Base-by-base conservation (phyloP, 2,329 filamentous ascomycete genomes). In the Hortaea werneckii region DNA sequence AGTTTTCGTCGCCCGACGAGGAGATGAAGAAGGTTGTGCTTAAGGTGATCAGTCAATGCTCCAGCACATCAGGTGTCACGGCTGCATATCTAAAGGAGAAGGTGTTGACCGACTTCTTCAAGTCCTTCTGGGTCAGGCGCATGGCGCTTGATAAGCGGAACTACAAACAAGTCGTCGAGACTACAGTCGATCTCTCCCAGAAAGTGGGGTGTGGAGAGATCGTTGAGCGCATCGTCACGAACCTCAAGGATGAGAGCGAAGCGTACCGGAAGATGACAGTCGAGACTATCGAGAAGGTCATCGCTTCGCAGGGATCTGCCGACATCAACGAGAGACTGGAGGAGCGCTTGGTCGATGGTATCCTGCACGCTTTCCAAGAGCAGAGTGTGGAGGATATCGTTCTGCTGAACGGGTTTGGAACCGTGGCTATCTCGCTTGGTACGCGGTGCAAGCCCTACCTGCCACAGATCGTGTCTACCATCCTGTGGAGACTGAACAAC, bases 21-120 rank as follows among this genome's bases (percentile, higher is more conserved):
- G 92, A 98, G 67, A 98, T 98, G 92, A 98, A 96, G 71, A 98
- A 98, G 72, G 92, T 98, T 1, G 92, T 98, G 6, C 72, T 98
- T 48, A 96, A 96, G 68, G 92, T 98, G 28, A 82, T 98, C 11
- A 95, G 89, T 12, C 92, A 98, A 62, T 96, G 92, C 62, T 87
- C 92, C 6, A 84, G 84, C 56, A 96, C 90, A 2, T 85, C 94
- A 61, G 92, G 92, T 69, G 92, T 98, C 28, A 96, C 92, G 30
- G 85, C 89, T 32, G 85, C 82, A 35, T 98, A 96, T 61, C 76
- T 98, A 37, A 96, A 95, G 67, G 89, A 96, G 61, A 85, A 94
- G 51, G 89, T 98, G 6, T 74, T 98, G 35, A 82, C 87, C 54
- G 92, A 96, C 50, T 98, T 98, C 64, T 98, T 98, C 74, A 95